A percentile compares a stretch with the other conserved stretches of the same genome.
Conservation (phyloP, 148 eudicot genomes). For the Talinum fruticosum region DNA sequence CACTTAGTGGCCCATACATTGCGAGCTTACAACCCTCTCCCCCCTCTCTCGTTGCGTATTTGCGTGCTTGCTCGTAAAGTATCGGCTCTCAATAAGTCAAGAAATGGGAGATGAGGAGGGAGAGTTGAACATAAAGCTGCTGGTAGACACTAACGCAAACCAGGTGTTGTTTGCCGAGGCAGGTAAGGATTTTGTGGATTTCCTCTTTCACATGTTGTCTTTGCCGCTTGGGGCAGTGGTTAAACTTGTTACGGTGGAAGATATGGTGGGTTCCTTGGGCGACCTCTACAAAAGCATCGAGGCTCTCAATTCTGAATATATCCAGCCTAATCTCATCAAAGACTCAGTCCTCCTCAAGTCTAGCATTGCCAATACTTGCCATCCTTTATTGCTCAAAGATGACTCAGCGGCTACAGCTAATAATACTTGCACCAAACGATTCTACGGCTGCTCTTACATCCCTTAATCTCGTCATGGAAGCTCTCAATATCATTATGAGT, state of each 20-base stretch:
- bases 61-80: too few relatives aligned
- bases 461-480: too few relatives aligned
- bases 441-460: too few relatives aligned
- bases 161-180: background rate
- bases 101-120: background rate
- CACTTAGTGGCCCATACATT: too few relatives aligned
- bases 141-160: background rate
- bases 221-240: constrained; percentile 13
- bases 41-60: too few relatives aligned
- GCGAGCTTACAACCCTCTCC: too few relatives aligned
- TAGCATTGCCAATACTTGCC: too few relatives aligned
- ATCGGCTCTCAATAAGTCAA: too few relatives aligned
- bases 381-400: too few relatives aligned
- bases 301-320: background rate
- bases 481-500: too few relatives aligned
- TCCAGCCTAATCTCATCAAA: background rate
- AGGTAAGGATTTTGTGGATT: constrained; percentile 14
- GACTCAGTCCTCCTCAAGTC: background rate
- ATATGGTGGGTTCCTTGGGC: constrained; percentile 22
- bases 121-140: background rate
- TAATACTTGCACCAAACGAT: too few relatives aligned
- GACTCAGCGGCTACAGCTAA: too few relatives aligned
- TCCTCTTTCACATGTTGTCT: constrained; percentile 22
- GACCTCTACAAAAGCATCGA: constrained; percentile 17
- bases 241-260: background rate